Base-by-base conservation (phyloP, 2,329 filamentous ascomycete genomes). In the Talaromyces marneffei region DNA sequence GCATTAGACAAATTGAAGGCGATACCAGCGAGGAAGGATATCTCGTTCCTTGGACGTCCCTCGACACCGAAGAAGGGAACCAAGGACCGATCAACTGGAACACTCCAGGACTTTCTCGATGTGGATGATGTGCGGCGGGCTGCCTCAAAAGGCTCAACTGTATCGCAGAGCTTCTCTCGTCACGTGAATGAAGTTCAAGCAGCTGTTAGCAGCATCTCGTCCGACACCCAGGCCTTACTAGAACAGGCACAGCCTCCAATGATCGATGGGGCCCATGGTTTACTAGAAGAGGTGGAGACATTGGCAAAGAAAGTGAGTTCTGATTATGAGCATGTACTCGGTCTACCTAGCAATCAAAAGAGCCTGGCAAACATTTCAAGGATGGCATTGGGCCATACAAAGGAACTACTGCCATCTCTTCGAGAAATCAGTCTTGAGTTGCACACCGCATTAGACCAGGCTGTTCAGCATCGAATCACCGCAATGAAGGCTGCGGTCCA, bases 291-390 rank as follows among this genome's bases (percentile, higher is more conserved):
- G 72, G 91, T 97, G 46, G 88, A 93, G 71, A 88, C 90, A 0
- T 82, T 97, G 60, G 87, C 87, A 57, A 91, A 87, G 68, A 97
- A 97, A 75, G 89, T 99, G 55, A 86, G 87, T 53, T 90, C 88
- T 5, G 94, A 97, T 74, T 90, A 91, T 70, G 88, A 92, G 66
- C 87, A 90, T 66, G 85, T 91, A 10, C 79, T 91, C 48, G 82
- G 83, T 5, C 87, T 92, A 65, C 79, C 85, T 1, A 85, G 85
- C 65, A 87, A 87, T 42, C 79, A 87, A n/a, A 87, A 87, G 66
- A 82, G 84, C 4, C 77, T 86, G 40, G 79, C 83, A 6, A 83
- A 83, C 65, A 82, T 84, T 14, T 87, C 85, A 12, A 85, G 87
- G 68, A 85, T 87, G 75, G 86, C 85, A 18, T 76, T 87, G 16